Evolutionary conservation across 345 rosid genomes (phyloP).

Genomic region (Noccaea caerulescens): DNA sequence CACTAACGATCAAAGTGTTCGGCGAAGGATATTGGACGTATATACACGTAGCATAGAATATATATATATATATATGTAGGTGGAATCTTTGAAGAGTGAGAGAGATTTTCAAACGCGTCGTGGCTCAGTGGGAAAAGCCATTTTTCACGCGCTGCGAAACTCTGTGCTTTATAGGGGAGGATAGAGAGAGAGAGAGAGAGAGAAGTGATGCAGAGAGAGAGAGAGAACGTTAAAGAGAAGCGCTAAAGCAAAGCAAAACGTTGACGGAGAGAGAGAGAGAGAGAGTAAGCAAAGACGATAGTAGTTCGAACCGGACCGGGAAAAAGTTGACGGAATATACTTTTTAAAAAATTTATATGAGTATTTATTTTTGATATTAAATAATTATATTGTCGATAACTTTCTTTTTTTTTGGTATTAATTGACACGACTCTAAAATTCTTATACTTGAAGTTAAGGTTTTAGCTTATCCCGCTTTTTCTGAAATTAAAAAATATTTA

Average conservation of each 20-base stretch:
- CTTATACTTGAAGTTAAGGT: no score
- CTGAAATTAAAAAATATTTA: no score
- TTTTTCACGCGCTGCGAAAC: slow-evolving; percentile 45
- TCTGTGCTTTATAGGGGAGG: slow-evolving; percentile 36
- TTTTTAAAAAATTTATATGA: no score
- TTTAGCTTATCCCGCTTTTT: no score
- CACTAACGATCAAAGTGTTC: background rate
- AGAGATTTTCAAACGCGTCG: slow-evolving; percentile 44
- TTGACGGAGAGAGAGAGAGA: slow-evolving; percentile 19
- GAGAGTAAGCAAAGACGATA: slow-evolving; percentile 8
- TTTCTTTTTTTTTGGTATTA: no score
- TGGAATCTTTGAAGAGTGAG: slow-evolving; percentile 32
- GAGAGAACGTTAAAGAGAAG: background rate
- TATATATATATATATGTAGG: slow-evolving; percentile 4
- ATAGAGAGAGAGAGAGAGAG: slow-evolving; percentile 1
- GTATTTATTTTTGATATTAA: no score
- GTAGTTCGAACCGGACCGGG: slow-evolving; percentile 18
- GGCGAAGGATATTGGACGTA: slow-evolving; percentile 19
- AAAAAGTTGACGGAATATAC: slow-evolving; percentile 1
- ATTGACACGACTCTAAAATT: no score
- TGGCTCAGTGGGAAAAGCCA: slow-evolving; percentile 44
- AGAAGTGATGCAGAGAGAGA: slow-evolving; percentile 29
- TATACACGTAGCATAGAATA: slow-evolving; percentile 37
- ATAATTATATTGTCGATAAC: no score
- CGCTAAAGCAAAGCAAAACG: slow-evolving; percentile 16